Evolutionary conservation across 768 basidiomycete genomes (phyloP), one percentile per base, ranked within the genome.

Genomic region (Erythrobasidium yunnanense): DNA sequence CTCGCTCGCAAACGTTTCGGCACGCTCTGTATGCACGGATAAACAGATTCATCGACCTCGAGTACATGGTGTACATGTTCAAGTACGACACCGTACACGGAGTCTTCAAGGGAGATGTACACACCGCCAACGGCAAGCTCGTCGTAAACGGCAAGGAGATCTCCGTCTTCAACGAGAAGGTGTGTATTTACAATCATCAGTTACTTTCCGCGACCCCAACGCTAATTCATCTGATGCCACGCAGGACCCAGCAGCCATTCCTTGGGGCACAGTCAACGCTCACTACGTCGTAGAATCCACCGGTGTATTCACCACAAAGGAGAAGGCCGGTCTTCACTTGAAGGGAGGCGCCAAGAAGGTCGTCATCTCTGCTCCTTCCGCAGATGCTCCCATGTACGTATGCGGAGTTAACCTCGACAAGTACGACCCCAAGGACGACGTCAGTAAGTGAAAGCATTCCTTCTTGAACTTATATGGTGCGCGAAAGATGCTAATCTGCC

Each of bases 341-440:
- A 90, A 92, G 80, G 93, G 93, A 73, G 93, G 93, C 77, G 93
- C 93, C 75, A 96, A 97, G 85, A 99, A 96, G 82, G 93, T 99
- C 76, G 82, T 99, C 80, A 97, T 99, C 83, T 93, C 92, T 71
- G 93, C 93, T 51, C 93, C 93, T 71, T 97, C 93, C n/a, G 83
- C 89, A 32, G 56, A 58, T 76, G 90, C 90, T 4, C 90, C 90
- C 72, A 92, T 92, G 90, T 91, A 84, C 78, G 90, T 92, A 57
- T 83, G 82, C 72, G 90, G 88, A 81, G 93, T 97, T 78, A 97
- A 99, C 81, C 84, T 95, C 70, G 90, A 95, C 69, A 71, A 80
- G 42, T 97, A 99, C 79, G 85, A 95, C 78, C 78, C 90, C 72
- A 85, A 86, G 76, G 83, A 89, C 83, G 83, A 81, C 65, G 89